Evolutionary conservation across 2,329 filamentous ascomycete species (phyloP).

Genomic region (Dothideomycetidae sp.): DNA sequence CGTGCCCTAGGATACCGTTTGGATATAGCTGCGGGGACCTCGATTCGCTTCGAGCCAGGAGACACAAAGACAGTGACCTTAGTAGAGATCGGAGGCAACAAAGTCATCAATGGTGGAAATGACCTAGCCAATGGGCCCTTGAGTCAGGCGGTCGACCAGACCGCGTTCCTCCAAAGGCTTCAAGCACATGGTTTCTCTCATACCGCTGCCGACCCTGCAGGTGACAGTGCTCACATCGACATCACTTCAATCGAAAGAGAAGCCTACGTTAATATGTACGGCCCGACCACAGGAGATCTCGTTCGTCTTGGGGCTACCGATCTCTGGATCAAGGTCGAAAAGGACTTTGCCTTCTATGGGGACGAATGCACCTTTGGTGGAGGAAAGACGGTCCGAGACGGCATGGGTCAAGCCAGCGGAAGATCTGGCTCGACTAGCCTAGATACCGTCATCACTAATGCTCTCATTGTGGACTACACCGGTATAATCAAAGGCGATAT

Average conservation of each 20-base stretch:
- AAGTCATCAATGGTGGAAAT: constrained; percentile 75
- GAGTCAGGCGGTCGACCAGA: constrained; percentile 44
- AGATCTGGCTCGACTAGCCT: constrained; percentile 56
- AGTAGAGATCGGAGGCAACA: constrained; percentile 73
- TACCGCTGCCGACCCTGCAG: constrained; percentile 49
- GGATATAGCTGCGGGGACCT: constrained; percentile 83
- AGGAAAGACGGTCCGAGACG: constrained; percentile 83
- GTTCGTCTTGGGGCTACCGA: constrained; percentile 71
- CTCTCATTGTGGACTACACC: constrained; percentile 75
- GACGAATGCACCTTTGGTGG: constrained; percentile 94
- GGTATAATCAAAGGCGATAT: constrained; percentile 97
- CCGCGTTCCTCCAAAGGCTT: constrained; percentile 53
- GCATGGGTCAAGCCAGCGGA: constrained; percentile 86
- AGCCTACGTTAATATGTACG: constrained; percentile 79
- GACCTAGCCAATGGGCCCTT: constrained; percentile 59
- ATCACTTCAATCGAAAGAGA: constrained; percentile 59
- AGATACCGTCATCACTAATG: constrained; percentile 80
- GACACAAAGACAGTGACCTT: constrained; percentile 81
- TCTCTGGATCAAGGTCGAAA: constrained; percentile 82
- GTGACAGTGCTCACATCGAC: constrained; percentile 42
- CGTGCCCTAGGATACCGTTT: constrained; percentile 73
- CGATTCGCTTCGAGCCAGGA: constrained; percentile 84
- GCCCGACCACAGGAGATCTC: constrained; percentile 77
- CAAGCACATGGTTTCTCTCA: constrained; percentile 67
- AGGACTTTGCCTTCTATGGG: constrained; percentile 69